Conservation (phyloP, 495 filamentous ascomycete genomes). For the Lasiosphaeris hirsuta region DNA sequence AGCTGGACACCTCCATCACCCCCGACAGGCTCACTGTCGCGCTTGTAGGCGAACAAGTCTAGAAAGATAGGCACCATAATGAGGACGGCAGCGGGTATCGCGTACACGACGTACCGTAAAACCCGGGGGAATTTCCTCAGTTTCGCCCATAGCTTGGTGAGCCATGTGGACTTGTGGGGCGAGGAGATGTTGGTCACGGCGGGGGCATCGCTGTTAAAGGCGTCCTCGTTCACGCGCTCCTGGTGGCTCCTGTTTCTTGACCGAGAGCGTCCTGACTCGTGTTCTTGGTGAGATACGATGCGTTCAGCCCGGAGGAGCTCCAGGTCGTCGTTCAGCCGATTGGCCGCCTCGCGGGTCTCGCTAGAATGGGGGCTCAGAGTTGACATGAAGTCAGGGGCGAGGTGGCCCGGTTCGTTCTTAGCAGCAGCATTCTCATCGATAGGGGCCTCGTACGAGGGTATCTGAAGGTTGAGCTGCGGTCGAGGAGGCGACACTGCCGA, state of each 20-base stretch:
- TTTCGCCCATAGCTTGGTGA: constrained; percentile 43
- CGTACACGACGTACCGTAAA: constrained; percentile 84
- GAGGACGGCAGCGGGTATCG: constrained; percentile 68
- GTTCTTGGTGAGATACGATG: constrained; percentile 56
- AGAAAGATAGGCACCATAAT: constrained; percentile 80
- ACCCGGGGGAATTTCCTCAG: constrained; percentile 74
- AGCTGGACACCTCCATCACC: constrained; percentile 73
- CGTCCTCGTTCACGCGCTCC: constrained; percentile 62
- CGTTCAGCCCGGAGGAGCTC: constrained; percentile 80
- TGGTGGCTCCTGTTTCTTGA: constrained; percentile 34
- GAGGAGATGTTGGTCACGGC: constrained; percentile 51
- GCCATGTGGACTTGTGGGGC: constrained; percentile 60
- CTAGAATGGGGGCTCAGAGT: constrained; percentile 10
- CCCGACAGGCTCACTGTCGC: constrained; percentile 39
- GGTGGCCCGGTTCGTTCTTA: constrained; percentile 21
- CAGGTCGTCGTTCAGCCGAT: constrained; percentile 78
- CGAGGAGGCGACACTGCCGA: neutral
- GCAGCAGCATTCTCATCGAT: constrained; percentile 21
- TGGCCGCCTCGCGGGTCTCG: constrained; percentile 57
- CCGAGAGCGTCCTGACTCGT: constrained; percentile 33
- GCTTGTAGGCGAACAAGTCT: constrained; percentile 61
- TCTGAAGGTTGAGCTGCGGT: constrained; percentile 24
- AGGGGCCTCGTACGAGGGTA: constrained; percentile 21
- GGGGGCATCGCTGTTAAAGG: constrained; percentile 63
- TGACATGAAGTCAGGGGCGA: constrained; percentile 13